Evolutionary conservation across 768 basidiomycete species (phyloP).

Genomic region (Leccinum barrowsii): DNA sequence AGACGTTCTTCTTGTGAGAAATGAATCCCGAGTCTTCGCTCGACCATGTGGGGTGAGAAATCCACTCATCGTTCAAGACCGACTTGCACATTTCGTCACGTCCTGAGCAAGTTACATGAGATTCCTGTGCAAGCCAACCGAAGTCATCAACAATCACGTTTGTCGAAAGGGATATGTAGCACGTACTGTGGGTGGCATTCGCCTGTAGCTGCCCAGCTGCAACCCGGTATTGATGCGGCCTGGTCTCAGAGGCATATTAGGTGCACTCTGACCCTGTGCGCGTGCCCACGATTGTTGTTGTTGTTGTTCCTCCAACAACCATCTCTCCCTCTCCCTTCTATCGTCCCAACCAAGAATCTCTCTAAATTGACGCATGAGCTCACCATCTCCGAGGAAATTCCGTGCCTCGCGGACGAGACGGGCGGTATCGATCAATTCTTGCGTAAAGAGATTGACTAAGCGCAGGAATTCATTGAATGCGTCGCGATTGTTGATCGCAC

Average conservation of each 20-base stretch:
- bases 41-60: conserved; percentile 94
- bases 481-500: conserved; percentile 65
- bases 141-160: background rate
- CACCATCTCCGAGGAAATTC: conserved; percentile 73
- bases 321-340: conserved; percentile 55
- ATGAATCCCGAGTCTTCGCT: conserved; percentile 92
- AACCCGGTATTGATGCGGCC: conserved; percentile 64
- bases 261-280: conserved; percentile 40
- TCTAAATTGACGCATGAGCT: conserved; percentile 78
- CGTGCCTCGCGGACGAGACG: conserved; percentile 78
- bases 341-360: conserved; percentile 89
- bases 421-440: conserved; percentile 86
- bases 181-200: conserved; percentile 74
- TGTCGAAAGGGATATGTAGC: background rate
- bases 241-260: conserved; percentile 39
- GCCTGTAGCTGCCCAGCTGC: conserved; percentile 87
- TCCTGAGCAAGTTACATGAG: conserved; percentile 85
- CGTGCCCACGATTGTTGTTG: conserved; percentile 48
- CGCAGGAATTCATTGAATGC: conserved; percentile 94
- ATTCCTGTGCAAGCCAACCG: conserved; percentile 52
- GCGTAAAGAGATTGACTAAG: conserved; percentile 90
- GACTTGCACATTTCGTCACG: conserved; percentile 96
- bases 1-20: conserved; percentile 90
- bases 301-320: conserved; percentile 44
- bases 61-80: conserved; percentile 98